phyloP scores from a whole-genome alignment of 2,329 filamentous ascomycete genomes.

The Trematosphaeria pertusa region DNA sequence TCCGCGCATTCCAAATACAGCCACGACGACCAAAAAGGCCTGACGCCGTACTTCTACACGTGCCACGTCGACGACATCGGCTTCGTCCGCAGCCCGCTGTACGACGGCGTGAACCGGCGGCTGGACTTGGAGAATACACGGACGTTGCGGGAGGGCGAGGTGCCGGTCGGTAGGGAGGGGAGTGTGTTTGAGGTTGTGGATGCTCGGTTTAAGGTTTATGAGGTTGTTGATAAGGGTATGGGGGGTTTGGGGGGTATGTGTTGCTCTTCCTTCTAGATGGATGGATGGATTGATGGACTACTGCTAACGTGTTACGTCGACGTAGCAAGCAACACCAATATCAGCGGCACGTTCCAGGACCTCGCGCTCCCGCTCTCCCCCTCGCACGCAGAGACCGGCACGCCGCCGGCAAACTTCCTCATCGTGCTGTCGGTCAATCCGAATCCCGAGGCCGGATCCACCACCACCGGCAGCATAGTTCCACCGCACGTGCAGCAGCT shows the following conservation, averaged over 20 bases:
- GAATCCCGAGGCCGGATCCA: too few species aligned
- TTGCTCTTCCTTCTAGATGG: background rate
- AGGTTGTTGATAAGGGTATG: background rate
- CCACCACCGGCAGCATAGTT: too few species aligned
- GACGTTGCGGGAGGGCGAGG: conserved; percentile 4
- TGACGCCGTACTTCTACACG: conserved; percentile 1
- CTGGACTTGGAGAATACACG: conserved; percentile 11
- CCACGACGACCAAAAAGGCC: background rate
- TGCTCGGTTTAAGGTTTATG: conserved; percentile 7
- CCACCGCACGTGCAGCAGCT: too few species aligned
- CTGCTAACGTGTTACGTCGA: background rate
- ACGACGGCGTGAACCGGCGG: background rate
- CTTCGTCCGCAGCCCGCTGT: background rate
- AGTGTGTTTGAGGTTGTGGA: conserved; percentile 8
- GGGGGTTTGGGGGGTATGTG: background rate
- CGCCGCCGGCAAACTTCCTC: background rate
- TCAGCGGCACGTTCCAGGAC: background rate
- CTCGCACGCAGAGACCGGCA: background rate
- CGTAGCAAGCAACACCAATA: background rate
- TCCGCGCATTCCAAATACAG: background rate
- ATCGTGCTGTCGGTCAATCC: background rate
- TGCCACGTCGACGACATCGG: background rate
- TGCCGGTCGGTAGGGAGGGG: conserved; percentile 4
- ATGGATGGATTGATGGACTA: background rate
- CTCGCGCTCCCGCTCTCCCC: background rate